Evolutionary conservation across 495 filamentous ascomycete genomes (phyloP).

Genomic region (Evansstolkia leycettana): DNA sequence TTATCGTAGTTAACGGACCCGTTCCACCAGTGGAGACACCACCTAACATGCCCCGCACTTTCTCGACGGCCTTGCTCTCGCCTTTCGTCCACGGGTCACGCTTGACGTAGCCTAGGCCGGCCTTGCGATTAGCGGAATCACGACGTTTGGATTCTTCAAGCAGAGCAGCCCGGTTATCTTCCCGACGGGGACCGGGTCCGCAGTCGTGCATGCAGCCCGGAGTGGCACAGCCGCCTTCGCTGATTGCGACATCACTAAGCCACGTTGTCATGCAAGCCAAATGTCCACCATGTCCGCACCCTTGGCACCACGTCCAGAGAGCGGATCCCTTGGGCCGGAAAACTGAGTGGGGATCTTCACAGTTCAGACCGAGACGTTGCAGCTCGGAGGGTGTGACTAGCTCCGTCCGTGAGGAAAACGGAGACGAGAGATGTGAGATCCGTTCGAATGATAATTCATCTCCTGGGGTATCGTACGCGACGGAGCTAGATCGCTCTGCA

Average conservation of each 20-base stretch:
- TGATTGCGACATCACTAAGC: constrained; percentile 42
- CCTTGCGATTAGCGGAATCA: constrained; percentile 22
- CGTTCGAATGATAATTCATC: constrained; percentile 10
- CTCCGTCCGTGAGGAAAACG: constrained; percentile 21
- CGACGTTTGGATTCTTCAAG: constrained; percentile 24
- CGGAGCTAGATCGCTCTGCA: constrained; percentile 25
- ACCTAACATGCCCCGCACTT: constrained; percentile 34
- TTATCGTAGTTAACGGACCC: constrained; percentile 10
- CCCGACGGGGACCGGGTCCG: constrained; percentile 47
- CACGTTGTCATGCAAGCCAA: constrained; percentile 54
- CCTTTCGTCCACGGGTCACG: constrained; percentile 30
- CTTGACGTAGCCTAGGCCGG: constrained; percentile 26
- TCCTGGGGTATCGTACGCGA: constrained; percentile 5
- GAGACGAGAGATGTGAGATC: constrained; percentile 14
- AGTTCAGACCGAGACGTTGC: constrained; percentile 5
- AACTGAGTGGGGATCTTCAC: constrained; percentile 7
- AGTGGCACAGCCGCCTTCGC: constrained; percentile 61
- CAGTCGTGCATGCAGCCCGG: constrained; percentile 65
- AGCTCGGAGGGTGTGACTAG: constrained; percentile 14
- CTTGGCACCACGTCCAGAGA: constrained; percentile 60
- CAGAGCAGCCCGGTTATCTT: constrained; percentile 24
- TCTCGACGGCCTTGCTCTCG: constrained; percentile 34
- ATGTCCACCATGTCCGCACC: constrained; percentile 68
- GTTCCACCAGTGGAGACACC: constrained; percentile 14
- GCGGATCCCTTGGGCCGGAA: constrained; percentile 20